phyloP scores from a whole-genome alignment of 192 early-diverging fungal genomes.

The Backusella macrospora region DNA sequence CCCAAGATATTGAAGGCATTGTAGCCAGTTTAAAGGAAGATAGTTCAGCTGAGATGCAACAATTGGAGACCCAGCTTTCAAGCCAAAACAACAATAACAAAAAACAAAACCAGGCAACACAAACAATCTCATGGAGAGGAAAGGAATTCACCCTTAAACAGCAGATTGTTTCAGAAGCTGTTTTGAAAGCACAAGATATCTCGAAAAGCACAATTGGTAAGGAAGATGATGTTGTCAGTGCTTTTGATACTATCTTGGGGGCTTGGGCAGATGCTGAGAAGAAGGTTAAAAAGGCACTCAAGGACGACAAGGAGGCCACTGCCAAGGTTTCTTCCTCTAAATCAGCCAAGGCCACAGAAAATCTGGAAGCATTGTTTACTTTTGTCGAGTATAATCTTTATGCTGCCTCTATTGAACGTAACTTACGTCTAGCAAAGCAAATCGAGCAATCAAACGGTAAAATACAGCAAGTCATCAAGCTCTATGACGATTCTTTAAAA shows the following conservation, averaged over 20 bases:
- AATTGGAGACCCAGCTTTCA: constrained; percentile 19
- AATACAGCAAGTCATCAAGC: constrained; percentile 64
- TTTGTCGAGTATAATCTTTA: constrained; percentile 63
- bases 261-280: constrained; percentile 65
- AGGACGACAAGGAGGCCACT: constrained; percentile 64
- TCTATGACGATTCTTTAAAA: constrained; percentile 60
- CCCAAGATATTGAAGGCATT: constrained; percentile 42
- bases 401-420: constrained; percentile 58
- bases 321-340: constrained; percentile 74
- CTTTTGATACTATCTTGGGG: constrained; percentile 58
- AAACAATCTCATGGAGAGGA: constrained; percentile 54
- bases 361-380: constrained; percentile 56
- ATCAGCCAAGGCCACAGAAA: constrained; percentile 57
- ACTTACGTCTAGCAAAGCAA: constrained; percentile 49
- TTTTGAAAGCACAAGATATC: constrained; percentile 49
- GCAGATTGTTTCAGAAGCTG: constrained; percentile 48
- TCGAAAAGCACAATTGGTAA: constrained; percentile 26
- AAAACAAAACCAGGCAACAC: constrained; percentile 42
- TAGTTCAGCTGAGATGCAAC: not conserved
- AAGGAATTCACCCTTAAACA: constrained; percentile 46
- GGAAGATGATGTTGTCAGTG: constrained; percentile 44
- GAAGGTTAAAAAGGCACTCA: constrained; percentile 59
- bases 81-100: constrained; percentile 29
- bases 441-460: constrained; percentile 48
- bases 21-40: not conserved